Evolutionary conservation across 2,329 filamentous ascomycete species (phyloP).

Genomic region (Pseudomassariella vexata): DNA sequence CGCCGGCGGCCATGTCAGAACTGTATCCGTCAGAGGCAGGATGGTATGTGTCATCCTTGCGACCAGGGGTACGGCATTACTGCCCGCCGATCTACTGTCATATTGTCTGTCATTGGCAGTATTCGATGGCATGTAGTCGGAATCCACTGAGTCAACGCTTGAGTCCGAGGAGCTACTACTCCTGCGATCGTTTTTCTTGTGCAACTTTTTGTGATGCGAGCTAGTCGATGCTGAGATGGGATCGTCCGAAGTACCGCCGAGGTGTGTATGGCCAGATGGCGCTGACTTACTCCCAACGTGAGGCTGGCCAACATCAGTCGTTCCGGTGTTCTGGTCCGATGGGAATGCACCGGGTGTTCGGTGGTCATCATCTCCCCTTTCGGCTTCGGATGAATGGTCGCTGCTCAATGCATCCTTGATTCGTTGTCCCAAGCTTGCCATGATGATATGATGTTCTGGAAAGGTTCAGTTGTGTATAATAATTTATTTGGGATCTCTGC

Average conservation of each 20-base stretch:
- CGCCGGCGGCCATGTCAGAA: neutral
- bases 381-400: conserved; percentile 1
- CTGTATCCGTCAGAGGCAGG: neutral
- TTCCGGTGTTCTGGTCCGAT: neutral
- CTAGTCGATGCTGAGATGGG: neutral
- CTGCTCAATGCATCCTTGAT: conserved; percentile 2
- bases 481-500: no score
- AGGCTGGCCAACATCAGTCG: conserved; percentile 1
- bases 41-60: conserved; percentile 1
- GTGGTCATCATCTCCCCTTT: conserved; percentile 1
- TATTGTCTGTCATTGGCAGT: neutral
- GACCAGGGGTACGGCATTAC: no score
- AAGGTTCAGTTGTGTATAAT: no score
- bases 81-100: no score
- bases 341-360: conserved; percentile 5
- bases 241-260: neutral
- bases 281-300: neutral
- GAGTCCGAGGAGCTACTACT: neutral
- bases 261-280: neutral
- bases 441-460: no score
- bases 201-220: conserved; percentile 2
- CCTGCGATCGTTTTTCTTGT: conserved; percentile 3
- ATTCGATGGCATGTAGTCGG: neutral
- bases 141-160: neutral
- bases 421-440: conserved; percentile 3